phyloP scores from a whole-genome alignment of 2,329 filamentous ascomycete genomes.

The Westerdykella aurantiaca region DNA sequence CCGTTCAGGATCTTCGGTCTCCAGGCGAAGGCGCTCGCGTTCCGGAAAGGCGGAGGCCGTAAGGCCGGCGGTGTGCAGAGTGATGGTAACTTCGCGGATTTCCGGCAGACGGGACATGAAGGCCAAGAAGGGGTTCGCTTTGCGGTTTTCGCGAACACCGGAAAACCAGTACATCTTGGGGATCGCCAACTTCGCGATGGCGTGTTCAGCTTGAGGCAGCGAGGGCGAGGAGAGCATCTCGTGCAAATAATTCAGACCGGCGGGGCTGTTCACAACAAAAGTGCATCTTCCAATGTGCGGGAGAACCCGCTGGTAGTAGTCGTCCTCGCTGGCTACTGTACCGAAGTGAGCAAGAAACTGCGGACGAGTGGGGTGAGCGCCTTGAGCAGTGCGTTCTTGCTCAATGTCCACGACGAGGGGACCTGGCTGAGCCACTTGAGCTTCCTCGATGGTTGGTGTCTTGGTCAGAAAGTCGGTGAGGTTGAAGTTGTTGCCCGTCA shows the following conservation, averaged over 20 bases:
- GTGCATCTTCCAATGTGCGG: constrained; percentile 8
- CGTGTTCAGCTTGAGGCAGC: constrained; percentile 6
- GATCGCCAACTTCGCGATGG: constrained; percentile 41
- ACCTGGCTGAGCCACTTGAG: constrained; percentile 3
- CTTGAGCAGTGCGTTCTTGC: constrained; percentile 7
- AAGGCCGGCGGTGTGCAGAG: constrained; percentile 74
- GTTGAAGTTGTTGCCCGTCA: too few species aligned
- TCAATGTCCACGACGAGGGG: constrained; percentile 6
- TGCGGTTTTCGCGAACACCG: constrained; percentile 73
- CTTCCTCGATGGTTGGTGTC: background rate
- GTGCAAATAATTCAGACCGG: constrained; percentile 9
- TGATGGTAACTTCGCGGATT: constrained; percentile 72
- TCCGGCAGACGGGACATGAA: constrained; percentile 80
- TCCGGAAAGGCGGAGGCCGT: constrained; percentile 61
- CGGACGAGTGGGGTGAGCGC: constrained; percentile 5
- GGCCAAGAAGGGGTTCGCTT: constrained; percentile 82
- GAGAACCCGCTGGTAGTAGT: constrained; percentile 11
- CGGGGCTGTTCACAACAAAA: constrained; percentile 11
- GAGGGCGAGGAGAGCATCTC: constrained; percentile 5
- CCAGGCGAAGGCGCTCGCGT: constrained; percentile 55
- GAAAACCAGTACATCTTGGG: constrained; percentile 41
- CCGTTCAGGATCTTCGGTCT: constrained; percentile 71
- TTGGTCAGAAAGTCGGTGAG: too few species aligned
- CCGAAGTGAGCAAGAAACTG: constrained; percentile 9
- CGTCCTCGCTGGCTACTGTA: background rate